Base-by-base conservation (phyloP, 495 filamentous ascomycete genomes). In the Elasticomyces elasticus region DNA sequence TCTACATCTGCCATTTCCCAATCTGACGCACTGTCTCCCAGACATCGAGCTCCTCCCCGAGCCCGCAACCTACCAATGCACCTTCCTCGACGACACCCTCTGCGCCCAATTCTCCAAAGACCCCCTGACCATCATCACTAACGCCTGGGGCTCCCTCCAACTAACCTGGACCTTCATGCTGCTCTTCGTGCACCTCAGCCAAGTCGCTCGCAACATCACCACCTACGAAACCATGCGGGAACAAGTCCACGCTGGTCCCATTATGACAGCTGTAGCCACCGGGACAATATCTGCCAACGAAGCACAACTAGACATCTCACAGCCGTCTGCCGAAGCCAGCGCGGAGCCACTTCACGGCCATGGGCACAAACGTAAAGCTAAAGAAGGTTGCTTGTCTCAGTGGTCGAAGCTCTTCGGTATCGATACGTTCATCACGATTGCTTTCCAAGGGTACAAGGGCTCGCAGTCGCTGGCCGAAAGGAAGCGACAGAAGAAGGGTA, bases 101-200 rank as follows among this genome's bases (percentile, higher is more conserved):
- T 98, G 92, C 72, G 69, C 73, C 17, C 70, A 85, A 45, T 71
- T 94, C 40, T 80, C 84, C 58, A 79, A 83, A 42, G 92, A 98
- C 64, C 76, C 87, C 1, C 91, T 91, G 67, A 92, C 86, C 25
- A 72, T 94, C 22, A 71, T 91, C 13, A 75, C 94, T 24, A 74
- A 77, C 48, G 64, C 87, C 38, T 98, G 89, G 90, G 76, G 79
- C 19, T 72, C 76, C 20, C 70, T 95, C 33, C 92, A 98, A 70
- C 75, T 94, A 40, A 82, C 83, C 37, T 98, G 92, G 92, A 85
- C 97, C 11, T 83, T 88, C 2, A 97, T 97, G 90, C 83, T 98
- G 24, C 79, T 95, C 60, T 78, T 84, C 48, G 91, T 96, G 9
- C 92, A 98, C 65, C 79, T 95, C 31, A 73, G 95, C 11, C 92